phyloP scores from a whole-genome alignment of 2,329 filamentous ascomycete species.

The Septoria linicola region DNA sequence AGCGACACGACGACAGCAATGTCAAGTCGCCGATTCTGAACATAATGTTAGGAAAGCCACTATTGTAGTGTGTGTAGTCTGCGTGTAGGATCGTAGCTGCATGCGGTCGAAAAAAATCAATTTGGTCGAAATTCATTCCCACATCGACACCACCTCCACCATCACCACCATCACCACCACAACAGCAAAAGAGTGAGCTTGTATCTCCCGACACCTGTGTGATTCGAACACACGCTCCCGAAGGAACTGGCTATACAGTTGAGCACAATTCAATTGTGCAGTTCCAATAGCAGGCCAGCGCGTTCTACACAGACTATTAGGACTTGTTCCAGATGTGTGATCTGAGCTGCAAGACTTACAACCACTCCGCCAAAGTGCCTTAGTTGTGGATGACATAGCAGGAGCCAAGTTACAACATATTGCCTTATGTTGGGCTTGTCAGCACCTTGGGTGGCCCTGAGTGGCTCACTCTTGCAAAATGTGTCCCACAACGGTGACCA shows the following conservation, averaged over 20 bases:
- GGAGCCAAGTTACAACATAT: not conserved
- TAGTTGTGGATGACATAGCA: not conserved
- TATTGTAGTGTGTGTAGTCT: too few relatives aligned
- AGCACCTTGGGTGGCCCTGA: not conserved
- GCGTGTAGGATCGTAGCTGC: too few relatives aligned
- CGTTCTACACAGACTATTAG: too few relatives aligned
- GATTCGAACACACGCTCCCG: conserved; percentile 23
- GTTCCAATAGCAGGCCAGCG: conserved; percentile 21
- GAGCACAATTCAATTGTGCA: not conserved
- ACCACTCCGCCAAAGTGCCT: conserved; percentile 16
- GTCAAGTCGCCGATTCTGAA: too few relatives aligned
- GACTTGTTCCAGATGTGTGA: too few relatives aligned
- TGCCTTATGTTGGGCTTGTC: not conserved
- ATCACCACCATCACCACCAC: not conserved
- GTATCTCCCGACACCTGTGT: conserved; percentile 20
- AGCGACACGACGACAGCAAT: too few relatives aligned
- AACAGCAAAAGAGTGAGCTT: conserved; percentile 2
- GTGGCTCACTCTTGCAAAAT: not conserved
- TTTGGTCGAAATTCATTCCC: too few relatives aligned
- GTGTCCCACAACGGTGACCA: not conserved
- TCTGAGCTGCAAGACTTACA: too few relatives aligned
- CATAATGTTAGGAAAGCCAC: too few relatives aligned
- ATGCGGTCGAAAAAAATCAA: too few relatives aligned
- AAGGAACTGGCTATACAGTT: conserved; percentile 17
- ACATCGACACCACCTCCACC: not conserved